Evolutionary conservation across 305 asterid genomes (phyloP).

Genomic region (Fraxinus ornus): DNA sequence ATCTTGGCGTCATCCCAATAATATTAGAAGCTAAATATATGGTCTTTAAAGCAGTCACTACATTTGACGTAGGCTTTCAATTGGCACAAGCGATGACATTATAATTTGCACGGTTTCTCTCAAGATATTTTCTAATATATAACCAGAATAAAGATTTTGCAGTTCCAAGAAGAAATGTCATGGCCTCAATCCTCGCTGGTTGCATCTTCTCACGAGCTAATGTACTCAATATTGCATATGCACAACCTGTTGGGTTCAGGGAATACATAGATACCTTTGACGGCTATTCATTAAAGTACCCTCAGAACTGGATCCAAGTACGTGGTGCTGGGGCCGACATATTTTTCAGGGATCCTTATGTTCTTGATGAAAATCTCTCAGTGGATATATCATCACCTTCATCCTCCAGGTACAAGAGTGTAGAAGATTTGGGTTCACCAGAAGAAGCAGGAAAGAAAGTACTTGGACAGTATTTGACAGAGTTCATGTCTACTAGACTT

Average conservation of each 20-base stretch:
- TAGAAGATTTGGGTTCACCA: slow-evolving; percentile 90
- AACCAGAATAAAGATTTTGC: slow-evolving; percentile 96
- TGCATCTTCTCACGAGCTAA: slow-evolving; percentile 42
- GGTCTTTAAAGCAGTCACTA: not conserved
- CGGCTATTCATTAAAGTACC: slow-evolving; percentile 81
- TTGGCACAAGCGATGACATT: not conserved
- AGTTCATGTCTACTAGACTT: slow-evolving; percentile 96
- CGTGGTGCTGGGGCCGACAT: slow-evolving; percentile 97
- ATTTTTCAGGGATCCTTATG: slow-evolving; percentile 89
- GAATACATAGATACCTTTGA: slow-evolving; percentile 81
- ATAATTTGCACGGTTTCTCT: slow-evolving; percentile 41
- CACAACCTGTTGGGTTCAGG: slow-evolving; percentile 58
- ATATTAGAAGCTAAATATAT: not conserved
- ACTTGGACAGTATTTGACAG: slow-evolving; percentile 74
- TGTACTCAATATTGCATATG: slow-evolving; percentile 37
- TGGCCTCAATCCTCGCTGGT: slow-evolving; percentile 63
- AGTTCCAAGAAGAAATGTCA: slow-evolving; percentile 78
- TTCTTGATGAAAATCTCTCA: slow-evolving; percentile 83
- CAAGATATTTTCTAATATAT: slow-evolving; percentile 48
- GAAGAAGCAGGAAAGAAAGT: slow-evolving; percentile 80
- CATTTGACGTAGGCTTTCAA: not conserved
- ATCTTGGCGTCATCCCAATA: not conserved
- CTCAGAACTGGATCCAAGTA: slow-evolving; percentile 90
- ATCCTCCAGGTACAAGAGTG: slow-evolving; percentile 75
- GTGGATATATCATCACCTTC: slow-evolving; percentile 92